Evolutionary conservation across 169 alveolate species (phyloP), one percentile per base, ranked within the genome.

Genomic region (Plasmodium coatneyi): DNA sequence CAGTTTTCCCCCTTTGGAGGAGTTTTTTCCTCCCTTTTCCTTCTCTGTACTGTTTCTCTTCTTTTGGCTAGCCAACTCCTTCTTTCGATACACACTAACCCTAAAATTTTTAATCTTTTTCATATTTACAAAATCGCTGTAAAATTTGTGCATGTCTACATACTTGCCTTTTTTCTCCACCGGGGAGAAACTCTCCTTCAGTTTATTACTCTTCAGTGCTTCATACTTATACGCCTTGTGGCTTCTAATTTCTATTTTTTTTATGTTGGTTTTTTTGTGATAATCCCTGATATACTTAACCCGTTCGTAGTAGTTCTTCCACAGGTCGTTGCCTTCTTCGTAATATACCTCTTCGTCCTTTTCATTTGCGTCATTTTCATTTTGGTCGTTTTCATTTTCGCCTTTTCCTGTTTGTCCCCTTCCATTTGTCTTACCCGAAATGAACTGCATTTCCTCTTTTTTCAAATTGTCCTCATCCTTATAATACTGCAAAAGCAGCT

Each of bases 131-230:
- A 92, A 97, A 36, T 95, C 92, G 49, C 84, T 82, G 72, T 96
- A 97, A 81, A 86, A 95, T 32, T 95, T 96, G 34, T 94, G 95
- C 92, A 97, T 70, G 76, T 93, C 96, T 5, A 97, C 78, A 32
- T 97, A 95, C 52, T 92, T 95, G 6, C 98, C 98, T 74, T 93
- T 91, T 83, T 95, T 96, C 71, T 97, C 98, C 60, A 96, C 96
- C 25, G 98, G 97, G 34, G 96, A 92, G 74, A 97, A 97, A 12
- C 93, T 80, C 52, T 84, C 82, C 79, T 95, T 95, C 12, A 96
- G 83, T 25, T 95, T 90, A 3, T 93, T 95, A 19, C 84, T 84
- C 19, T 86, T 70, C 81, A 93, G 71, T 0, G 97, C 96, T 32
- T 95, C 97, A 36, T 92, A 92, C 83, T 92, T 96, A 95, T 60